Evolutionary conservation across 2,329 filamentous ascomycete species (phyloP), one percentile per base, ranked within the genome.

Genomic region (Hymenoscyphus albidus): DNA sequence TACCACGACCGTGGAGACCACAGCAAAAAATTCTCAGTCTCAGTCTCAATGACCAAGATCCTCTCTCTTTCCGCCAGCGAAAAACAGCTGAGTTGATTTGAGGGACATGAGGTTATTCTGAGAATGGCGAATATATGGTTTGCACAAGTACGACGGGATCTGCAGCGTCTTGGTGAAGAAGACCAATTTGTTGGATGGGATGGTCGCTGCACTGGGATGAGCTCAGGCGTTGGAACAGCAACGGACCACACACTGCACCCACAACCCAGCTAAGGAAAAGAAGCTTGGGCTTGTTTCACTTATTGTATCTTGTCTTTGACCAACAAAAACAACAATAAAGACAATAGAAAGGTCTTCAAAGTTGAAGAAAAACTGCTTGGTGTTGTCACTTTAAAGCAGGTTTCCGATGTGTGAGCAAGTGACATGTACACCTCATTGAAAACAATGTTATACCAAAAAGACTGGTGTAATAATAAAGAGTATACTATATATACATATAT

Each of bases 211-310:
- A 32, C 14, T 16, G 14, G 32, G 54, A 12, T 57, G 54, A 57
- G 27, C 27, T 57, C 31, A 22, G 18, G 54, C 22, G 54, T 57
- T 57, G 54, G 54, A 31, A 57, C 54, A 38, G 54, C 54, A 57
- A 57, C 54, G 16, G 5, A 18, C 27, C 27, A 27, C 27, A 27
- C 44, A 51, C 44, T 16, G 27, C 27, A 27, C 16, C 44, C 44
- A 51, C 44, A 51, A 14, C 44, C 44, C 44, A 16, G 35, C 35
- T 35, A 35, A 35, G 35, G 35, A 35, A 6, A 35, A 10, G 54
- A 57, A 57, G 54, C 54, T 51, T 51, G 44, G 35, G 54, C 54
- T 51, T 51, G 44, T 57, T 38, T 57, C 54, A 57, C 27, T 4
- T 9, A 5, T 35, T 38, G 16, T 16, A 18, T 31, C 13, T 27